Base-by-base conservation (phyloP, 2,329 filamentous ascomycete species). In the Penicillium paneum region DNA sequence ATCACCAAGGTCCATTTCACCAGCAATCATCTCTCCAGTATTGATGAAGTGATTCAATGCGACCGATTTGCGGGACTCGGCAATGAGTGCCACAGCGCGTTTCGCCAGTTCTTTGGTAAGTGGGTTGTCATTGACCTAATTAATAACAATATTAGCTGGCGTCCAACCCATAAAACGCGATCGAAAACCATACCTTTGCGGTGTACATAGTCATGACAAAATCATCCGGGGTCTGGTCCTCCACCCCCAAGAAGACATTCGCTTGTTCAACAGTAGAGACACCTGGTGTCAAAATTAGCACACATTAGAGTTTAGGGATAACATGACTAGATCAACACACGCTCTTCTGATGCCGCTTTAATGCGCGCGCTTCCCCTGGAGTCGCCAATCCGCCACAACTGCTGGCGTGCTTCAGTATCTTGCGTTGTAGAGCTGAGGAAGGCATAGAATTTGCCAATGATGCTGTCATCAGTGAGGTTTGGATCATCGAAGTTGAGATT, bases 231-330 rank as follows among this genome's bases (percentile, higher is more conserved):
- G 77, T 80, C 11, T 71, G 70, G 28, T 71, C 68, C 48, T 77
- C 73, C 11, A 83, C 79, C 8, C 79, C 82, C 12, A 89, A 75
- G 73, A 81, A 89, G 12, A 80, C 73, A 31, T 87, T 75, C 1
- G 87, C 87, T 65, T 88, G 83, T 42, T 84, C 79, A 52, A 83
- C 81, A n/a, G 80, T 84, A 57, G 85, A 79, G 28, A 87, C 76
- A 13, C 76, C 76, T 78, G 56, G 46, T 41, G 7, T 17, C 8
- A 51, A 12, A 12, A 19, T 63, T 49, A 61, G 47, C 28, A 31
- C 8, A n/a, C 42, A 7, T 11, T 47, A 19, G 15, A 38, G 8
- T 34, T 13, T 49, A 4, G 13, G n/a, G 12, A 17, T 28, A 29
- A 40, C 10, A 42, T 12, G 29, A 15, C 11, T 29, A 13, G n/a